phyloP scores from a whole-genome alignment of 345 rosid genomes.

The Populus alba region DNA sequence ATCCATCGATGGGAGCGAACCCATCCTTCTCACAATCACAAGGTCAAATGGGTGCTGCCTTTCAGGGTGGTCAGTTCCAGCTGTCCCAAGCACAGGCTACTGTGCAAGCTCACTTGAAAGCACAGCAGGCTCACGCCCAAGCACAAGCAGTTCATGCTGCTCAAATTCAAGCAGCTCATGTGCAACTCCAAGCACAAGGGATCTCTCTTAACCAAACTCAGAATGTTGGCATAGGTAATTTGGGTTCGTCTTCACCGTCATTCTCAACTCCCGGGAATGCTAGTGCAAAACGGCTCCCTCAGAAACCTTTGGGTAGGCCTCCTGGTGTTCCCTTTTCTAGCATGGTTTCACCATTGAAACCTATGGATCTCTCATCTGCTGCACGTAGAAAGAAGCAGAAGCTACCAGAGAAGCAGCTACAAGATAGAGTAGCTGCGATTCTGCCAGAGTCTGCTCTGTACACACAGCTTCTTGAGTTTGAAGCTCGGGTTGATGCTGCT shows the following conservation, averaged over 20 bases:
- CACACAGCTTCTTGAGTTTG: constrained; percentile 97
- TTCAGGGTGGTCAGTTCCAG: constrained; percentile 66
- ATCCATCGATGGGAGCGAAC: constrained; percentile 53
- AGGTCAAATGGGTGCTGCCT: constrained; percentile 50
- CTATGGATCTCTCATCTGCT: constrained; percentile 75
- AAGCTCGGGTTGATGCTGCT: constrained; percentile 89
- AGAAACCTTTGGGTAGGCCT: constrained; percentile 73
- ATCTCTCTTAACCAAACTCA: constrained; percentile 53
- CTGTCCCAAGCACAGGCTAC: constrained; percentile 63
- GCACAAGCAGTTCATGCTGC: constrained; percentile 43
- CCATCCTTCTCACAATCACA: constrained; percentile 52
- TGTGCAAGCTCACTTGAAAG: constrained; percentile 53
- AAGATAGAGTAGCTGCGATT: constrained; percentile 89
- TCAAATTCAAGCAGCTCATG: constrained; percentile 62
- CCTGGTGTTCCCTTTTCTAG: constrained; percentile 57
- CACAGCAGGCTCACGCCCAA: constrained; percentile 40
- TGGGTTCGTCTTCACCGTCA: constrained; percentile 71
- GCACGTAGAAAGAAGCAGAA: constrained; percentile 90
- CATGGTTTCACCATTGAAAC: constrained; percentile 65
- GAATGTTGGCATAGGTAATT: constrained; percentile 49
- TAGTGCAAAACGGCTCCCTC: constrained; percentile 59
- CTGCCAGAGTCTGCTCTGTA: constrained; percentile 93
- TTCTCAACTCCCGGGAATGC: constrained; percentile 59
- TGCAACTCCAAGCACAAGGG: constrained; percentile 82
- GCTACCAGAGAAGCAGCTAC: constrained; percentile 86